These are phyloP conservation scores for Inonotus hispidus DNA, from an alignment of 1,284 basidiomycete species.

Conservation along the genomic window DNA sequence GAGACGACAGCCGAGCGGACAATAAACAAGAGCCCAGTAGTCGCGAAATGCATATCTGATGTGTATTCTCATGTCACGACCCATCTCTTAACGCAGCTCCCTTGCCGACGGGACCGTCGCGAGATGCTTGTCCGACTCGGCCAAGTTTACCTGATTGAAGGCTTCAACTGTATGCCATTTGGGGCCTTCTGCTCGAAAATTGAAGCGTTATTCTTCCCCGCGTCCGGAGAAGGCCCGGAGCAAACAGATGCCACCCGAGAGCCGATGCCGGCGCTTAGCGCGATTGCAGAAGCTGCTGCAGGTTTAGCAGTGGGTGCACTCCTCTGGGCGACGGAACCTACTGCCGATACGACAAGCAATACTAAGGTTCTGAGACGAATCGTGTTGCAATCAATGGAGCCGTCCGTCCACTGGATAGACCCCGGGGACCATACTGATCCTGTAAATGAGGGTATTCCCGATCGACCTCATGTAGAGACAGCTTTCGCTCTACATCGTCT, in stretches of 20 bases:
- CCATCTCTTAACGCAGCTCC: not conserved
- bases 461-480: not conserved
- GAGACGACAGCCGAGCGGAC: not conserved
- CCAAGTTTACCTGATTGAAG: not conserved
- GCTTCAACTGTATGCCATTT: constrained; percentile 2
- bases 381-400: not conserved
- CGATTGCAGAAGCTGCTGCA: constrained; percentile 8
- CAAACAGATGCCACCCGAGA: not conserved
- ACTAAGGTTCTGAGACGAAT: not conserved
- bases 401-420: not conserved
- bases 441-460: not conserved
- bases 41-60: not conserved
- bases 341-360: not conserved
- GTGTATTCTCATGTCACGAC: not conserved
- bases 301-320: constrained; percentile 10
- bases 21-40: not conserved
- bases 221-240: not conserved
- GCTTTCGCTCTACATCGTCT: constrained; percentile 10
- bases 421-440: not conserved
- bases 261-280: not conserved
- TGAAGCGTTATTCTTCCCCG: not conserved
- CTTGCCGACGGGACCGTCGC: not conserved
- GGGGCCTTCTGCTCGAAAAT: not conserved
- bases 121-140: constrained; percentile 3
- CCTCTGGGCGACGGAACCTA: constrained; percentile 4